Evolutionary conservation across 495 filamentous ascomycete species (phyloP).

Genomic region (Penicillium dipodomyicola): DNA sequence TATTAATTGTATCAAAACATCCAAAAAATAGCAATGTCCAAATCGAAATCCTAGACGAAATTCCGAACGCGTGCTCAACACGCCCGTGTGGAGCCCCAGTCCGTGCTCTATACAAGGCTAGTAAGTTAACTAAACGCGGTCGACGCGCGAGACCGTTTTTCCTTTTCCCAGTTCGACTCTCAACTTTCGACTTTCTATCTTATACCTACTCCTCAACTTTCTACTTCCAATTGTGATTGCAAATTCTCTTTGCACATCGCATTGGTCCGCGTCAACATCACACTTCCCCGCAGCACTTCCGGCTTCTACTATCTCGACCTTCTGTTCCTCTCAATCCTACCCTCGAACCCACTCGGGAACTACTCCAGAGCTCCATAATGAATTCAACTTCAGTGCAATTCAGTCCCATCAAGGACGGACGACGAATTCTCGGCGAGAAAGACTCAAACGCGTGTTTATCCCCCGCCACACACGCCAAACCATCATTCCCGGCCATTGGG

Average conservation of each 20-base stretch:
- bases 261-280: constrained; percentile 4
- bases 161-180: constrained; percentile 3
- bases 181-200: constrained; percentile 2
- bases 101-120: constrained; percentile 35
- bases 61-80: constrained; percentile 32
- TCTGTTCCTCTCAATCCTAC: background rate
- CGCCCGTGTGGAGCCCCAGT: constrained; percentile 27
- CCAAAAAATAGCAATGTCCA: constrained; percentile 1
- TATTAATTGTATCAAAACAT: background rate
- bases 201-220: background rate
- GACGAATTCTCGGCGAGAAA: constrained; percentile 47
- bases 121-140: constrained; percentile 34
- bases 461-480: constrained; percentile 34
- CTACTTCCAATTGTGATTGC: background rate
- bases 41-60: constrained; percentile 14
- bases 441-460: constrained; percentile 48
- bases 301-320: background rate
- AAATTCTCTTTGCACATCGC: background rate
- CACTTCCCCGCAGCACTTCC: constrained; percentile 4
- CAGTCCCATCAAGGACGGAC: constrained; percentile 44
- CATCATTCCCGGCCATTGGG: constrained; percentile 18
- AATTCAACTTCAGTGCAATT: constrained; percentile 27
- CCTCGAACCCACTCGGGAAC: background rate
- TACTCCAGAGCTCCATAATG: constrained; percentile 22
- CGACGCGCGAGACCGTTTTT: constrained; percentile 29